A percentile compares a stretch with the other conserved stretches of the same genome.
Evolutionary conservation across 2,329 filamentous ascomycete species (phyloP).

Genomic region (Colletotrichum sp.): DNA sequence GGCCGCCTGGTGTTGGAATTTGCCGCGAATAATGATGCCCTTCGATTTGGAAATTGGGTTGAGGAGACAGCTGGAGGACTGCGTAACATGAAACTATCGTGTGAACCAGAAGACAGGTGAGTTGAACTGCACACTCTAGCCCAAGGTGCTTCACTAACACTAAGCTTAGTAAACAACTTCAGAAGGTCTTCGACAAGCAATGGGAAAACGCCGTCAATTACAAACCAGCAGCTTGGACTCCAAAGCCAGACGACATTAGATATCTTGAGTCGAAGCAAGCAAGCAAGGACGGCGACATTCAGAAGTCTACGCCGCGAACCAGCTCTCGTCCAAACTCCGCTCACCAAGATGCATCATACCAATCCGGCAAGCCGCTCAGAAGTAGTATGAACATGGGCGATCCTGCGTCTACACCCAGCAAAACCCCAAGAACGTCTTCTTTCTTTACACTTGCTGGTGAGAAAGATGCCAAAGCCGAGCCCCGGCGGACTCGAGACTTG

Average conservation of each 20-base stretch:
- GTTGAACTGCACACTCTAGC: not conserved
- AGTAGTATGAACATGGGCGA: not conserved
- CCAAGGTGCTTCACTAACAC: too few species aligned
- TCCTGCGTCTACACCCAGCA: not conserved
- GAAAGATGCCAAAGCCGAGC: not conserved
- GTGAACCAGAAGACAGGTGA: not conserved
- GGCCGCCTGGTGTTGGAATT: not conserved
- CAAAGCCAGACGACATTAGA: not conserved
- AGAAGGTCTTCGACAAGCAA: not conserved
- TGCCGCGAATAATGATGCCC: not conserved
- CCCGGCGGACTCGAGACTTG: not conserved
- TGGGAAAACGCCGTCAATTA: not conserved
- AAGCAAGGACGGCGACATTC: not conserved
- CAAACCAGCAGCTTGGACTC: not conserved
- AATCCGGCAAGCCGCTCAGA: not conserved
- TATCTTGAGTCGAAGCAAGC: not conserved
- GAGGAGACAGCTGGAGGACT: accelerated
- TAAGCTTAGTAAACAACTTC: not conserved
- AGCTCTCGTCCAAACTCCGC: not conserved
- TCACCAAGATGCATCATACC: not conserved
- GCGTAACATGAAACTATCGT: accelerated
- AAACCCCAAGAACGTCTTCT: not conserved
- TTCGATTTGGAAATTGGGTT: not conserved
- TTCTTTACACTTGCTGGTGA: not conserved
- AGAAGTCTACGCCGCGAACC: not conserved